These are phyloP conservation scores for Trichosporon ovoides DNA, from an alignment of 1,284 basidiomycete genomes.

Conservation along the genomic window DNA sequence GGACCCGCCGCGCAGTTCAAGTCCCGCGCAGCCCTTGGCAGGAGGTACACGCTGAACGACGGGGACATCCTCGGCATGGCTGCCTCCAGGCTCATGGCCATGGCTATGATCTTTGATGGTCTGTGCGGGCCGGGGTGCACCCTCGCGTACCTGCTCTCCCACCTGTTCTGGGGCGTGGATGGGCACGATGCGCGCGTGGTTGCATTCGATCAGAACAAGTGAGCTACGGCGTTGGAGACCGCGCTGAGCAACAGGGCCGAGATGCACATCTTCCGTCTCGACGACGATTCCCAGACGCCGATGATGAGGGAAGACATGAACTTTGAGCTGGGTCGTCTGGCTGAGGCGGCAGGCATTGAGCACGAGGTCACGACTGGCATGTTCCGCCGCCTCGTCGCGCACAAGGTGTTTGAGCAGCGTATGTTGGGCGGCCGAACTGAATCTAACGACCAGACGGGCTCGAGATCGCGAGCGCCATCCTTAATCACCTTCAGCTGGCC, in stretches of 20 bases:
- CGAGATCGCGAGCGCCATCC: not conserved
- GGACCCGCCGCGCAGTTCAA: not conserved
- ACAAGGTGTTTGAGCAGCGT: constrained; percentile 5
- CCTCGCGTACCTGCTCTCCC: constrained; percentile 5
- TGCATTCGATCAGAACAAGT: not conserved
- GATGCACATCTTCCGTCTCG: not conserved
- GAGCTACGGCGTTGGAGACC: not conserved
- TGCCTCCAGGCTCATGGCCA: not conserved
- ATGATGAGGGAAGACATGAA: constrained; percentile 4
- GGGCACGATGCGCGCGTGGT: not conserved
- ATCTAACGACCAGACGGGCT: constrained; percentile 3
- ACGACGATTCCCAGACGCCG: not conserved
- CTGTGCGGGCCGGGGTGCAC: not conserved
- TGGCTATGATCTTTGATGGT: constrained; percentile 3
- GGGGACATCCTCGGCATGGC: constrained; percentile 4
- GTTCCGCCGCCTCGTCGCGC: constrained; percentile 6
- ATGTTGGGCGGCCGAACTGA: not conserved
- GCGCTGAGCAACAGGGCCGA: not conserved
- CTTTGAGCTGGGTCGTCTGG: constrained; percentile 2
- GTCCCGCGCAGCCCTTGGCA: not conserved
- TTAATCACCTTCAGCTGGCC: not conserved
- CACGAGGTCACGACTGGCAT: not conserved
- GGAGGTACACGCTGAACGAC: not conserved
- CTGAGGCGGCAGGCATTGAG: not conserved
- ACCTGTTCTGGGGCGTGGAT: not conserved